A percentile compares a stretch with the other conserved stretches of the same genome.
phyloP scores from a whole-genome alignment of 2,329 filamentous ascomycete genomes.

The Botrytis byssoidea region DNA sequence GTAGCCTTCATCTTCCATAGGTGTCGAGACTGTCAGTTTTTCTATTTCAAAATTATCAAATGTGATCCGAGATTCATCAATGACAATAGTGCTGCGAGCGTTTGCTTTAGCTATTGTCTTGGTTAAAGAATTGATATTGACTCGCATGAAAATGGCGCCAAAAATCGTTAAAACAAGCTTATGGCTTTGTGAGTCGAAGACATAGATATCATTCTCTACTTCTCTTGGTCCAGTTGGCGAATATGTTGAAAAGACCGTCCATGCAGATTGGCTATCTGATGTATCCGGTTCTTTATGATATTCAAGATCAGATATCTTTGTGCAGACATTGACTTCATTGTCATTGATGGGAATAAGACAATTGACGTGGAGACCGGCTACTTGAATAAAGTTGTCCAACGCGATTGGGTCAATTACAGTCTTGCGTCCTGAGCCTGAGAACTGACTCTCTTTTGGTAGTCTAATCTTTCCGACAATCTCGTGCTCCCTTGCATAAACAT shows the following conservation, averaged over 20 bases:
- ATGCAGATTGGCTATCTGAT: neutral
- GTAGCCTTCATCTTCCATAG: neutral
- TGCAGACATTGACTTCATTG: slow-evolving; percentile 30
- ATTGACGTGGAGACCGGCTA: slow-evolving; percentile 36
- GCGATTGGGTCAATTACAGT: neutral
- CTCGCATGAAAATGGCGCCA: neutral
- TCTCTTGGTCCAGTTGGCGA: neutral
- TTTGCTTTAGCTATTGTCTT: neutral
- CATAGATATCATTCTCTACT: neutral
- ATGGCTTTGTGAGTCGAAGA: neutral
- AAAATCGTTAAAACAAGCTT: neutral
- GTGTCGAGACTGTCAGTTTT: neutral
- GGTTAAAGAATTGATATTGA: neutral
- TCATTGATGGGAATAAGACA: slow-evolving; percentile 1
- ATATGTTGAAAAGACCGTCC: neutral
- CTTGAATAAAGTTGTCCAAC: slow-evolving; percentile 40
- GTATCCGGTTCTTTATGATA: neutral
- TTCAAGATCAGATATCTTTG: slow-evolving; percentile 3
- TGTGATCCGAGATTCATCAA: neutral
- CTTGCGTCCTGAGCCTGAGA: neutral
- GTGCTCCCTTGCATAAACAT: neutral
- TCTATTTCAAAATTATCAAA: neutral
- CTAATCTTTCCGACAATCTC: neutral
- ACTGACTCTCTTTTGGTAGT: neutral
- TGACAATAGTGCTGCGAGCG: neutral